These are phyloP conservation scores for Cystobasidium pallidum DNA, from an alignment of 1,284 basidiomycete species.

Conservation along the genomic window DNA sequence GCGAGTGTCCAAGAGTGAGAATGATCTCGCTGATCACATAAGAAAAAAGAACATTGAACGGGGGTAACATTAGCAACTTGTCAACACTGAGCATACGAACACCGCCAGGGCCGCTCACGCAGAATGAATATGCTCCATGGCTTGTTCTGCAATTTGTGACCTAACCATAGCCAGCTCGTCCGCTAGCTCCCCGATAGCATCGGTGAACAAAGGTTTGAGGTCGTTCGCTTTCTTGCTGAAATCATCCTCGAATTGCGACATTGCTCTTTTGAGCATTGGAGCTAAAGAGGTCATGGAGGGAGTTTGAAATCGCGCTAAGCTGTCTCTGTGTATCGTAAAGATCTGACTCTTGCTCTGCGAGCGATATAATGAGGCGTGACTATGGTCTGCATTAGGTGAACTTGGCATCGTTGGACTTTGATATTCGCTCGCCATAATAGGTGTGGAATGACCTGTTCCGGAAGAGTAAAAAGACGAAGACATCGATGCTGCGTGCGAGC, in stretches of 20 bases:
- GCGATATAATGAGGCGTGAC: background rate
- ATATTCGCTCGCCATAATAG: constrained; percentile 14
- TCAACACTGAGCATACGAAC: too few relatives aligned
- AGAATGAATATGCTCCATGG: constrained; percentile 93
- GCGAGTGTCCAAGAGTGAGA: constrained; percentile 89
- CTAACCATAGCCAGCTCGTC: constrained; percentile 96
- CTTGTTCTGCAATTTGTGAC: constrained; percentile 90
- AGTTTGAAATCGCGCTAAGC: constrained; percentile 19
- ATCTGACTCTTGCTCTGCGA: constrained; percentile 9
- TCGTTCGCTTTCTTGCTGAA: constrained; percentile 49
- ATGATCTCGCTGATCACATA: constrained; percentile 77
- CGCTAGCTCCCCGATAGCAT: constrained; percentile 69
- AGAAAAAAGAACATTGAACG: constrained; percentile 12
- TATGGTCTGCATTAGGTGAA: constrained; percentile 7
- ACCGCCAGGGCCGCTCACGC: too few relatives aligned
- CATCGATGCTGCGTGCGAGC: constrained; percentile 19
- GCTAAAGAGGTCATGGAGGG: constrained; percentile 22
- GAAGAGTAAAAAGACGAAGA: constrained; percentile 17
- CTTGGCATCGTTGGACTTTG: constrained; percentile 25
- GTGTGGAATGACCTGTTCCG: constrained; percentile 28
- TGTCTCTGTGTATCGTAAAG: constrained; percentile 20
- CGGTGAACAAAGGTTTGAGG: constrained; percentile 58
- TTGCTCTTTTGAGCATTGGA: constrained; percentile 15
- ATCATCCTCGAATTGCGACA: constrained; percentile 44
- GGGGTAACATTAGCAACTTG: too few relatives aligned